Base-by-base conservation (phyloP, 305 asterid species). In the Fraxinus floribunda region DNA sequence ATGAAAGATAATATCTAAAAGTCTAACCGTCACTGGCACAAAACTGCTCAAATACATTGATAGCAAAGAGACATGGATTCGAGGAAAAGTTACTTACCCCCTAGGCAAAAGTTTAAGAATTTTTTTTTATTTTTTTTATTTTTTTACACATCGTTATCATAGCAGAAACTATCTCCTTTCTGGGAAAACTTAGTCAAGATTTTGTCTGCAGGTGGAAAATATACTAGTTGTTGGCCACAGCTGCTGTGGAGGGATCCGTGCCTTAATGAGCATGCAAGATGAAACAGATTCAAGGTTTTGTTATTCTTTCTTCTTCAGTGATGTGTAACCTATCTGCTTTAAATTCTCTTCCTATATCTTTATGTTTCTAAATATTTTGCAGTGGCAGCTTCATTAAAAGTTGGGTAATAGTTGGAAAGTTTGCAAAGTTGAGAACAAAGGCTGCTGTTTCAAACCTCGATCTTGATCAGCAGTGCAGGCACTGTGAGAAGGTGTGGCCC, bases 231-330 rank as follows among this genome's bases (percentile, higher is more conserved):
- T 93, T 80, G 99, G 99, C 64, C 99, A 96, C 86, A 94, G 98
- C 89, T 89, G 98, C 76, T 96, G 99, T 83, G 99, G 99, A 36
- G 99, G 99, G 84, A 96, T 96, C 77, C 91, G 79, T 86, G 98
- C 99, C 79, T 89, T 96, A 85, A 96, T 94, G 98, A 92, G 98
- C 86, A 88, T 93, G 93, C 86, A 89, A 32, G 97, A 94, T 79
- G 97, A 93, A 72, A 82, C 13, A 38, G 72, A n/a, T 72, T 87
- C 97, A 66, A 91, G 98, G 98, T 94, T 85, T 77, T n/a, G 26
- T 62, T 70, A 11, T 75, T 76, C 29, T 72, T 18, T 38, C 75
- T 62, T 75, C 62, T 81, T 80, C 78, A 11, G 57, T 46, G 34
- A 73, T 60, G 75, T 70, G 11, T 76, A 64, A 75, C 20, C 76